phyloP scores from a whole-genome alignment of 306 rosid genomes.

The Cucurbita maxima region DNA sequence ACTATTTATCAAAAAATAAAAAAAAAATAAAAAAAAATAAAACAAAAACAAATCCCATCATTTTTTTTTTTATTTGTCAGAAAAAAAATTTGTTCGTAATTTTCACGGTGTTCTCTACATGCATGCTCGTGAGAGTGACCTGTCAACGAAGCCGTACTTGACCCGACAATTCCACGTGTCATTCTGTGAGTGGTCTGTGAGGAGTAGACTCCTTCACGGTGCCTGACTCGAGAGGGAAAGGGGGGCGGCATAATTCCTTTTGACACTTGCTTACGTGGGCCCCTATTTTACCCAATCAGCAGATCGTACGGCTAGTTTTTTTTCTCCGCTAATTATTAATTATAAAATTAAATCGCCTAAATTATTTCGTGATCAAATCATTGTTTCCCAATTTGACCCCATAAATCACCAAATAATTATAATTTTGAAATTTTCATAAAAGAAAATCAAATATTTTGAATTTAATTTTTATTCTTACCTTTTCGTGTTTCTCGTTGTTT shows the following conservation, averaged over 20 bases:
- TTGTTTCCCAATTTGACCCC: not conserved
- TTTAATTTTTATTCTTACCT: not conserved
- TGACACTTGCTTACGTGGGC: constrained; percentile 3
- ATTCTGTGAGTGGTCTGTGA: not conserved
- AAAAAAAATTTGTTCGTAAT: not conserved
- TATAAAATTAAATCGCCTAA: not conserved
- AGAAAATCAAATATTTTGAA: not conserved
- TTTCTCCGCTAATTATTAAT: not conserved
- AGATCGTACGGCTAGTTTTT: not conserved
- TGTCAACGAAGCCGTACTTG: constrained; percentile 8
- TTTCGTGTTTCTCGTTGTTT: not conserved
- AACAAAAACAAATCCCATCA: not conserved
- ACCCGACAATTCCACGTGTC: constrained; percentile 1
- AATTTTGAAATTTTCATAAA: not conserved
- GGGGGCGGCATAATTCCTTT: constrained; percentile 8
- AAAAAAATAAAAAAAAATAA: not conserved
- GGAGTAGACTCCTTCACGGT: constrained; percentile 1
- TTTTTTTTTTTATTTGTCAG: not conserved
- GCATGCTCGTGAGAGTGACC: constrained; percentile 9
- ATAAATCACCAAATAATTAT: not conserved
- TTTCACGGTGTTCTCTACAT: not conserved
- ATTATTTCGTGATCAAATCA: constrained; percentile 1
- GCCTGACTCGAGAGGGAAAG: constrained; percentile 8
- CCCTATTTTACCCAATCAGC: not conserved
- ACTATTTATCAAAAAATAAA: not conserved